Evolutionary conservation across 352 stramenopile genomes (phyloP).

Genomic region (Blastocystis sp.): DNA sequence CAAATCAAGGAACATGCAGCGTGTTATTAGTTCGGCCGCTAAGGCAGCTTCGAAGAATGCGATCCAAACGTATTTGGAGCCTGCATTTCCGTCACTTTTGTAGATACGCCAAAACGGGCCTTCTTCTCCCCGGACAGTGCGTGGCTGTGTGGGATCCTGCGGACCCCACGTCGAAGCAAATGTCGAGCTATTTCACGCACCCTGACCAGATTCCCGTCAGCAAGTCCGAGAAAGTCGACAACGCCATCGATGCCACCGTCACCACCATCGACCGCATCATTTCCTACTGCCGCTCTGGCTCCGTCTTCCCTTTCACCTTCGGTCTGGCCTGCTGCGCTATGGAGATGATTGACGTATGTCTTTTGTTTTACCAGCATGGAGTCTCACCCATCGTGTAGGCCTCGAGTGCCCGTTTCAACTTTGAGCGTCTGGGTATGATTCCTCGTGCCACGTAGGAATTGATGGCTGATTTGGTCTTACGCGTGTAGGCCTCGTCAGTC

Average conservation of each 20-base stretch:
- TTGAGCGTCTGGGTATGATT: conserved; percentile 96
- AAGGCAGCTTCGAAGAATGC: conserved; percentile 57
- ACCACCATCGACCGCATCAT: conserved; percentile 63
- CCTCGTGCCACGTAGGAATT: conserved; percentile 84
- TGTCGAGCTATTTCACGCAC: conserved; percentile 65
- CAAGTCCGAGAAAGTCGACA: conserved; percentile 58
- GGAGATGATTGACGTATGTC: conserved; percentile 92
- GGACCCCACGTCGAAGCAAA: conserved; percentile 51
- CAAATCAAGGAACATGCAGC: conserved; percentile 31
- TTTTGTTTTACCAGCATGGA: conserved; percentile 24
- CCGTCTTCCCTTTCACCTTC: conserved; percentile 98
- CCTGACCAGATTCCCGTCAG: conserved; percentile 67
- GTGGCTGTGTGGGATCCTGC: conserved; percentile 48
- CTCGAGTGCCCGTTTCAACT: conserved; percentile 85
- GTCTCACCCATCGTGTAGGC: neutral
- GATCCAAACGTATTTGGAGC: conserved; percentile 3
- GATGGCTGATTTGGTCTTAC: neutral
- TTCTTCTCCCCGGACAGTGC: conserved; percentile 25
- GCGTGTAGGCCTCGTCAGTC: conserved; percentile 85
- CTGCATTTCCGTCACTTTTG: neutral
- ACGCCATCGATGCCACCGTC: conserved; percentile 29
- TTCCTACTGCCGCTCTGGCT: conserved; percentile 76
- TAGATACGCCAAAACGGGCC: conserved; percentile 56
- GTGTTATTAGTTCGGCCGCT: conserved; percentile 59
- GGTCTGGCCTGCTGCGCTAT: conserved; percentile 97